phyloP scores from a whole-genome alignment of 2,329 filamentous ascomycete genomes.

The Mollisia scopiformis region DNA sequence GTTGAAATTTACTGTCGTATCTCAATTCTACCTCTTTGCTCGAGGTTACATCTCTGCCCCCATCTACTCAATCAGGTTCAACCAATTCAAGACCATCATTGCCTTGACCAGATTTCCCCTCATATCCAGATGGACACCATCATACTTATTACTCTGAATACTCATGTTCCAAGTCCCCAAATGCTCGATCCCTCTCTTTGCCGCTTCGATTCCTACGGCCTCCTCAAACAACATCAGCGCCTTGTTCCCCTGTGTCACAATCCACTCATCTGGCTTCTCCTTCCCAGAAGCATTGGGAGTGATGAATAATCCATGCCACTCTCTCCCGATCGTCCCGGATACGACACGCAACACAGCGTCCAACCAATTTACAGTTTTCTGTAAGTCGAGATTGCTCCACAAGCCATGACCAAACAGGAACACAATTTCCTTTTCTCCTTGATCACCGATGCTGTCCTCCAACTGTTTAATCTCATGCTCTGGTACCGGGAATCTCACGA shows the following conservation, averaged over 20 bases:
- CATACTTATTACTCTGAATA: conserved; percentile 49
- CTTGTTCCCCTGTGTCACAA: conserved; percentile 51
- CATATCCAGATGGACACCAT: conserved; percentile 52
- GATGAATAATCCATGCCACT: conserved; percentile 38
- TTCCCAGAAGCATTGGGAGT: conserved; percentile 50
- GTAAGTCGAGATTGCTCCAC: conserved; percentile 50
- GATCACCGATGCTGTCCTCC: conserved; percentile 38
- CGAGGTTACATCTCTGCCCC: too few species aligned
- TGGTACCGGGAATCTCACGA: conserved; percentile 47
- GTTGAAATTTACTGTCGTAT: too few species aligned
- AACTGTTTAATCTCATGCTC: conserved; percentile 43
- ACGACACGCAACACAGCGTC: conserved; percentile 40
- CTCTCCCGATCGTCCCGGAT: conserved; percentile 8
- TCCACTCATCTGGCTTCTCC: conserved; percentile 48
- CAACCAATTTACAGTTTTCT: conserved; percentile 45
- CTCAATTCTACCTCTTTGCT: too few species aligned
- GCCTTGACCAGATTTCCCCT: conserved; percentile 51
- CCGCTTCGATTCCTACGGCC: conserved; percentile 25
- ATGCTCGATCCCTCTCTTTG: conserved; percentile 44
- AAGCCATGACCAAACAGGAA: conserved; percentile 51
- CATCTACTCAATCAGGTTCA: conserved; percentile 37
- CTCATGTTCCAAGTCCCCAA: conserved; percentile 55
- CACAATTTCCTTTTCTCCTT: conserved; percentile 36
- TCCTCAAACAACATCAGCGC: conserved; percentile 50
- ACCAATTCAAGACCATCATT: conserved; percentile 53